Conservation (phyloP, 2,329 filamentous ascomycete species). For the Exophiala calicioides region DNA sequence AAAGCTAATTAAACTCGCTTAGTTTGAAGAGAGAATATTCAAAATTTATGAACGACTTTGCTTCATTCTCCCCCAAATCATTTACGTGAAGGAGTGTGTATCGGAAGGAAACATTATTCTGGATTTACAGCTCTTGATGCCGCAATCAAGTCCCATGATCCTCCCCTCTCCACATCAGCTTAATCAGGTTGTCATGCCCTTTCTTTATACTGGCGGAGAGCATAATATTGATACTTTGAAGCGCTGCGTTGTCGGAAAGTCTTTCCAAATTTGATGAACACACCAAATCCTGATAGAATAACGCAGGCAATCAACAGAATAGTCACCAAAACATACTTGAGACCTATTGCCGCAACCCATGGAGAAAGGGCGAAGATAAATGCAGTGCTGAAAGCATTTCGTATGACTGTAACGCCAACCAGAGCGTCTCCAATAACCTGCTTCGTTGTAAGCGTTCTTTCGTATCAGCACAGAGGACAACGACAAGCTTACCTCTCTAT, state of each 20-base stretch:
- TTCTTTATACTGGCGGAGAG: slow-evolving; percentile 27
- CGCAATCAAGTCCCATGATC: too few species aligned
- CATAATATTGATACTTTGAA: slow-evolving; percentile 5
- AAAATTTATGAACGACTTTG: too few species aligned
- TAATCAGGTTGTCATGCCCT: too few species aligned
- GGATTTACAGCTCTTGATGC: too few species aligned
- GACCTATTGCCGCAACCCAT: not conserved
- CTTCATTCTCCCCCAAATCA: too few species aligned
- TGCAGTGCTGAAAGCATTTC: slow-evolving; percentile 3
- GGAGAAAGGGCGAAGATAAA: slow-evolving; percentile 10
- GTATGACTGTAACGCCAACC: slow-evolving; percentile 1
- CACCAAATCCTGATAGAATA: slow-evolving; percentile 33
- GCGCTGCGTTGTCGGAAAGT: slow-evolving; percentile 30
- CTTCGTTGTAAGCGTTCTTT: not conserved
- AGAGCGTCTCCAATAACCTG: slow-evolving; percentile 8
- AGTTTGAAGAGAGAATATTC: too few species aligned
- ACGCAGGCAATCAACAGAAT: slow-evolving; percentile 1
- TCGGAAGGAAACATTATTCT: too few species aligned
- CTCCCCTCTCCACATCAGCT: too few species aligned
- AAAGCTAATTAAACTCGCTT: too few species aligned
- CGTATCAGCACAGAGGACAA: not conserved
- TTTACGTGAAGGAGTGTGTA: too few species aligned
- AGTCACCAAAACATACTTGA: slow-evolving; percentile 1
- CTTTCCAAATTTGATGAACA: slow-evolving; percentile 43
- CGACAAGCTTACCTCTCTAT: slow-evolving; percentile 31